Evolutionary conservation across 2,329 filamentous ascomycete genomes (phyloP).

Genomic region (Sordariomycetes sp.): DNA sequence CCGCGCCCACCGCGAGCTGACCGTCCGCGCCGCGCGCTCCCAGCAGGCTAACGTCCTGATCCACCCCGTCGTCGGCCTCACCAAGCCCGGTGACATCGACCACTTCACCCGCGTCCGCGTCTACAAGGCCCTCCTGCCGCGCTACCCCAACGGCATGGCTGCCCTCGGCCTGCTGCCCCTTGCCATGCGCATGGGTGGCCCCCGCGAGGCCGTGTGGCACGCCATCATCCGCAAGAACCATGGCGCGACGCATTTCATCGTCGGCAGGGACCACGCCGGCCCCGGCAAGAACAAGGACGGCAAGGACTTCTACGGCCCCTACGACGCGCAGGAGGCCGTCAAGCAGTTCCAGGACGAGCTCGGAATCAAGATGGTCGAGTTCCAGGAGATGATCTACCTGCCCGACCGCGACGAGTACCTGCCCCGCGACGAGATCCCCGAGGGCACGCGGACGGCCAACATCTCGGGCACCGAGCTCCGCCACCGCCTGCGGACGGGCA

Average conservation of each 20-base stretch:
- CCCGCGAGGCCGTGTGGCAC: slow-evolving; percentile 98
- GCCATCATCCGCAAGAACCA: slow-evolving; percentile 99
- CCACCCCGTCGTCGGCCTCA: slow-evolving; percentile 95
- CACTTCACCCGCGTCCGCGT: slow-evolving; percentile 99
- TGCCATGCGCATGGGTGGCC: slow-evolving; percentile 98
- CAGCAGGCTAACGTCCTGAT: slow-evolving; percentile 98
- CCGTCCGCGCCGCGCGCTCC: slow-evolving; percentile 87
- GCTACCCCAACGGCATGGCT: slow-evolving; percentile 99
- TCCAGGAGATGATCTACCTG: slow-evolving; percentile 99
- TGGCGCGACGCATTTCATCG: slow-evolving; percentile 97
- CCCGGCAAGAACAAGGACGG: slow-evolving; percentile 98
- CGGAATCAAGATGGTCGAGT: slow-evolving; percentile 96
- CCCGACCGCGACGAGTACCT: slow-evolving; percentile 95
- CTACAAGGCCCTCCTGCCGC: slow-evolving; percentile 90
- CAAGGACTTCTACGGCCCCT: slow-evolving; percentile 94
- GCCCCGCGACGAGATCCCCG: slow-evolving; percentile 79
- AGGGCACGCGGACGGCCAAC: slow-evolving; percentile 76
- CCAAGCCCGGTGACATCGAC: slow-evolving; percentile 98
- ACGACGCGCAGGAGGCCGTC: slow-evolving; percentile 92
- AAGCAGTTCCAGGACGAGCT: slow-evolving; percentile 96
- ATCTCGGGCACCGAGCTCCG: slow-evolving; percentile 88
- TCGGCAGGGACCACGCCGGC: slow-evolving; percentile 94
- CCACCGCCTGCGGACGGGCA: slow-evolving; percentile 78
- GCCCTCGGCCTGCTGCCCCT: slow-evolving; percentile 88
- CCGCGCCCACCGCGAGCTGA: slow-evolving; percentile 94